Base-by-base conservation (phyloP, 2,329 filamentous ascomycete genomes). In the Pezicula rhizophila region DNA sequence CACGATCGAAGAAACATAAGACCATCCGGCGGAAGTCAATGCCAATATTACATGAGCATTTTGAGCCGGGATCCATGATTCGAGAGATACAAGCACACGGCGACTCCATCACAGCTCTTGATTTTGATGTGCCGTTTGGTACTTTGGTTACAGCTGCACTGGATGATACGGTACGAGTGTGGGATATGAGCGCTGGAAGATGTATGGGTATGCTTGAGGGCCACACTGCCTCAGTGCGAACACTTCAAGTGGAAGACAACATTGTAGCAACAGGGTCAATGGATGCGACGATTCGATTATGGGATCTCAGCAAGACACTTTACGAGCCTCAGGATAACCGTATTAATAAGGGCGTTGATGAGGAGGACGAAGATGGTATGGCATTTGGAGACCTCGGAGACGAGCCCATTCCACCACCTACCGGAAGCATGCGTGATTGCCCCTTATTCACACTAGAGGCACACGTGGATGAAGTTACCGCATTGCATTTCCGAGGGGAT, bases 121-220 rank as follows among this genome's bases (percentile, higher is more conserved):
- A 97, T 69, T 99, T 99, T 66, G 93, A 99, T 65, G 87, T 86
- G n/a, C 93, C 93, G 0, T 97, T 97, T 66, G 93, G 93, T 14
- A 95, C 89, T 17, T 82, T 97, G 80, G 89, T 97, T 5, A 92
- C 90, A 7, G 86, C 93, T 8, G 88, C 91, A 8, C 73, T 96
- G 61, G 93, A 99, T 65, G 93, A 99, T 66, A 91, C 89, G 1
- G 87, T 99, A 39, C 81, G 88, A 53, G 93, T 99, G 17, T 99
- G 93, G 93, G 93, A 99, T 68, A 74, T 99, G 56, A 96, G 93
- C 63, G 87, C 89, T 2, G 93, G 93, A 34, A 81, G 91, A 31
- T 97, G 92, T 67, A 91, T 96, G 63, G 93, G 93, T 23, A 74
- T 88, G 59, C 76, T 99, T 26, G 93, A 97, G 66, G 93, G 93